Percentiles rank a stretch among this genome's conserved stretches.
phyloP scores from a whole-genome alignment of 495 filamentous ascomycete species.

The Podospora pseudocomata region DNA sequence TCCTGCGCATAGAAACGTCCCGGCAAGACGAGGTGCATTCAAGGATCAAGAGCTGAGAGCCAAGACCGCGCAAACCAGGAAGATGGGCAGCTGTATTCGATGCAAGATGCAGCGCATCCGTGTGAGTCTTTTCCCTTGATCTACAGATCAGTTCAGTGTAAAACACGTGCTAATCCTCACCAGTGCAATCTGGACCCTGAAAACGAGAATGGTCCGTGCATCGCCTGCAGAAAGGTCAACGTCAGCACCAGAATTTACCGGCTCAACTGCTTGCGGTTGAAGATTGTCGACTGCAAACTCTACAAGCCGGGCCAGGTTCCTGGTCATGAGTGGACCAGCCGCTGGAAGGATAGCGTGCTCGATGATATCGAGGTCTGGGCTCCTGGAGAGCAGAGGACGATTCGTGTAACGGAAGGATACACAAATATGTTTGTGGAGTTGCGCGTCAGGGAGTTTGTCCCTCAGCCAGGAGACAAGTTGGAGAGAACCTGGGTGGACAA shows the following conservation, averaged over 20 bases:
- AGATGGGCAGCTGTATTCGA: conserved; percentile 50
- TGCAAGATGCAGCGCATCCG: conserved; percentile 55
- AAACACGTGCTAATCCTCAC: conserved; percentile 12
- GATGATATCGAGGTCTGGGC: conserved; percentile 51
- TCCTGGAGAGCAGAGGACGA: conserved; percentile 36
- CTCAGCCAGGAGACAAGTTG: conserved; percentile 45
- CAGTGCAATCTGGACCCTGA: conserved; percentile 46
- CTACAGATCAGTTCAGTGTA: background rate
- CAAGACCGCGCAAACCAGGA: conserved; percentile 48
- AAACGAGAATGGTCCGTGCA: conserved; percentile 41
- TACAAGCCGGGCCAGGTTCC: conserved; percentile 50
- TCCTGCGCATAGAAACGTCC: conserved; percentile 24
- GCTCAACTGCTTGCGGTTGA: conserved; percentile 48
- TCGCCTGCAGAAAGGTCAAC: conserved; percentile 46
- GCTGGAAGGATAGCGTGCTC: conserved; percentile 47
- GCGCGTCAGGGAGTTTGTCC: conserved; percentile 45
- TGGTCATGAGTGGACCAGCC: conserved; percentile 50
- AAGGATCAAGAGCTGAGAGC: conserved; percentile 42
- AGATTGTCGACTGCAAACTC: conserved; percentile 50
- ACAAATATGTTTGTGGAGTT: conserved; percentile 40
- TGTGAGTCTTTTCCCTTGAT: conserved; percentile 31
- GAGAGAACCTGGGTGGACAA: conserved; percentile 44
- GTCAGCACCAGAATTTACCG: conserved; percentile 40
- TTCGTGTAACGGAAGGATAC: conserved; percentile 47
- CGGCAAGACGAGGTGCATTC: conserved; percentile 47